phyloP scores from a whole-genome alignment of 2,329 filamentous ascomycete genomes.

The Daldinia sp. region DNA sequence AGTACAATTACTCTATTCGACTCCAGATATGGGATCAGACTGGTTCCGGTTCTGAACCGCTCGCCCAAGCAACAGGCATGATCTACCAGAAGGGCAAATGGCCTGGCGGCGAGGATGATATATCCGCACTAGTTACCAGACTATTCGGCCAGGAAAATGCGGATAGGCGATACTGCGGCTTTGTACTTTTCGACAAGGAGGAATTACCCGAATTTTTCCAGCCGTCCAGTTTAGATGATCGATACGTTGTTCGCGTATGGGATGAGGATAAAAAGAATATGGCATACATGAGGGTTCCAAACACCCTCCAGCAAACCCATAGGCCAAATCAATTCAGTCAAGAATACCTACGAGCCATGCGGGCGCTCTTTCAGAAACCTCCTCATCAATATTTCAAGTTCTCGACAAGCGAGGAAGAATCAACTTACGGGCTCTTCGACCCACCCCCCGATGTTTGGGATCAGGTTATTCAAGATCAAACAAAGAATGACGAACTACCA shows the following conservation, averaged over 20 bases:
- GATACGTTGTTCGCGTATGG: conserved; percentile 29
- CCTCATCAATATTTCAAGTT: conserved; percentile 20
- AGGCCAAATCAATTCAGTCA: conserved; percentile 36
- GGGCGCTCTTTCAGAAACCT: conserved; percentile 9
- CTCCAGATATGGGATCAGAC: conserved; percentile 33
- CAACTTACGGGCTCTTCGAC: conserved; percentile 26
- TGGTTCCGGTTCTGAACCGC: not conserved
- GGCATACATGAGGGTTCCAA: conserved; percentile 41
- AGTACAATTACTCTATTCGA: conserved; percentile 27
- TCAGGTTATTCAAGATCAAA: not conserved
- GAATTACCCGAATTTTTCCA: conserved; percentile 14
- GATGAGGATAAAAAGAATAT: conserved; percentile 15
- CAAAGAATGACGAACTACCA: not conserved
- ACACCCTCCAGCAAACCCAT: not conserved
- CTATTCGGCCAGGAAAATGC: conserved; percentile 9
- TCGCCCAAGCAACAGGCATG: conserved; percentile 18
- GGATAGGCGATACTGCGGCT: conserved; percentile 11
- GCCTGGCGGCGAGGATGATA: conserved; percentile 1
- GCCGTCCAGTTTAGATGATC: conserved; percentile 17
- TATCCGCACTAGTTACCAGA: conserved; percentile 17
- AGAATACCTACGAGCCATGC: conserved; percentile 36
- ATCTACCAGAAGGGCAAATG: not conserved
- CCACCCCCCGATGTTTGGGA: conserved; percentile 26
- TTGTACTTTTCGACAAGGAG: conserved; percentile 34
- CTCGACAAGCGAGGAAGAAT: not conserved